phyloP scores from a whole-genome alignment of 495 filamentous ascomycete species.

The Penicillium ochrochloron region DNA sequence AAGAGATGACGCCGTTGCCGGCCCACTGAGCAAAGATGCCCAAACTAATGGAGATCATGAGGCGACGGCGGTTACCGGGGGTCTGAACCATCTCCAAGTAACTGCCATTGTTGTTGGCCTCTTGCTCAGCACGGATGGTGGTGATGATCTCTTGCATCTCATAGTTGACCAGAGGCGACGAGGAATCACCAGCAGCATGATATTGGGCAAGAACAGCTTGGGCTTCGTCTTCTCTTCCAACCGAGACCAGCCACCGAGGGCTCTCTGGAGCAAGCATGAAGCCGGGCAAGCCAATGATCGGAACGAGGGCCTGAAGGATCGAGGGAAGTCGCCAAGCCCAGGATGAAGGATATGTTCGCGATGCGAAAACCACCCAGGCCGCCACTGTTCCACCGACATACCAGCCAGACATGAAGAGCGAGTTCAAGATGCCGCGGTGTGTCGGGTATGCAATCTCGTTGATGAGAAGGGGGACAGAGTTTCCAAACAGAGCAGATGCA shows the following conservation, averaged over 20 bases:
- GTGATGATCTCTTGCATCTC: conserved; percentile 36
- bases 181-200: conserved; percentile 33
- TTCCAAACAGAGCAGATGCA: conserved; percentile 60
- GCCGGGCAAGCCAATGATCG: conserved; percentile 44
- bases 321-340: conserved; percentile 56
- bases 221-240: conserved; percentile 42
- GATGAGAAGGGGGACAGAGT: conserved; percentile 62
- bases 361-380: conserved; percentile 31
- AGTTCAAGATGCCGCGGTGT: conserved; percentile 62
- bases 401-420: conserved; percentile 66
- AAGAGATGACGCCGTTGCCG: conserved; percentile 68
- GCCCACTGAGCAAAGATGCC: conserved; percentile 72
- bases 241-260: conserved; percentile 49
- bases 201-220: conserved; percentile 35
- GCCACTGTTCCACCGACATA: conserved; percentile 59
- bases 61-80: conserved; percentile 67
- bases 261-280: conserved; percentile 48
- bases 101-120: conserved; percentile 31
- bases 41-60: conserved; percentile 60
- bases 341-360: conserved; percentile 35
- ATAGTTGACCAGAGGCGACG: conserved; percentile 24
- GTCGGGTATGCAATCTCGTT: conserved; percentile 67
- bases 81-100: conserved; percentile 65
- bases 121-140: conserved; percentile 33
- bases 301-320: conserved; percentile 57